Evolutionary conservation across 768 basidiomycete genomes (phyloP).

Genomic region (Boletus rubropictus): DNA sequence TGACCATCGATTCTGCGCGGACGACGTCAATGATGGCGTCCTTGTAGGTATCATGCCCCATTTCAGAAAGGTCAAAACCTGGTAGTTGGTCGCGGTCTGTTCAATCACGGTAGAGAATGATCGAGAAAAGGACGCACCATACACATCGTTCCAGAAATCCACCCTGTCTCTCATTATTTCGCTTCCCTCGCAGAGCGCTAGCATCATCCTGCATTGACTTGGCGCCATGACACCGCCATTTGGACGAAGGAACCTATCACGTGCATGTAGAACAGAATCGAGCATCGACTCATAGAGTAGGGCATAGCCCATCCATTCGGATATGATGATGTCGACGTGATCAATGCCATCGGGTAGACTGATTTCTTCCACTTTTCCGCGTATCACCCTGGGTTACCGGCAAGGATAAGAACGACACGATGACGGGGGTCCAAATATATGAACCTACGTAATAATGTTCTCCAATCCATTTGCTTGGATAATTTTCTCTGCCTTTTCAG

Average conservation of each 20-base stretch:
- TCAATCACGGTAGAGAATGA: neutral
- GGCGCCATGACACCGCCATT: constrained; percentile 81
- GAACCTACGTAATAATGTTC: constrained; percentile 57
- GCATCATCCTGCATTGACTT: constrained; percentile 79
- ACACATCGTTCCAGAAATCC: constrained; percentile 86
- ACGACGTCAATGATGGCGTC: constrained; percentile 86
- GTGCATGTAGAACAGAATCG: constrained; percentile 85
- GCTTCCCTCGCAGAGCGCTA: constrained; percentile 74
- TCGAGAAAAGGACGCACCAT: constrained; percentile 48
- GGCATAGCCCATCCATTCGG: constrained; percentile 97
- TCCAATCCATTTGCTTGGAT: constrained; percentile 70
- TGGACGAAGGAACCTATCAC: constrained; percentile 77
- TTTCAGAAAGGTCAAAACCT: constrained; percentile 87
- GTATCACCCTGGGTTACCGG: constrained; percentile 54
- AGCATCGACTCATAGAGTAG: constrained; percentile 96
- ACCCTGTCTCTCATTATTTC: constrained; percentile 78
- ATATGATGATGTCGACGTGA: constrained; percentile 90
- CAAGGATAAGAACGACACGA: constrained; percentile 6
- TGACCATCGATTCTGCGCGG: constrained; percentile 56
- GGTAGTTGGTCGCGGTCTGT: neutral
- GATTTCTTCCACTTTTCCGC: constrained; percentile 88
- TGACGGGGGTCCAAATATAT: constrained; percentile 1
- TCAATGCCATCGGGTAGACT: constrained; percentile 61
- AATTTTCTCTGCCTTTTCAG: constrained; percentile 69
- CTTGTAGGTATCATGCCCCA: constrained; percentile 68